A percentile compares a stretch with the other conserved stretches of the same genome.
Evolutionary conservation across 2,329 filamentous ascomycete genomes (phyloP).

Genomic region (Ophiosphaerella korrae): DNA sequence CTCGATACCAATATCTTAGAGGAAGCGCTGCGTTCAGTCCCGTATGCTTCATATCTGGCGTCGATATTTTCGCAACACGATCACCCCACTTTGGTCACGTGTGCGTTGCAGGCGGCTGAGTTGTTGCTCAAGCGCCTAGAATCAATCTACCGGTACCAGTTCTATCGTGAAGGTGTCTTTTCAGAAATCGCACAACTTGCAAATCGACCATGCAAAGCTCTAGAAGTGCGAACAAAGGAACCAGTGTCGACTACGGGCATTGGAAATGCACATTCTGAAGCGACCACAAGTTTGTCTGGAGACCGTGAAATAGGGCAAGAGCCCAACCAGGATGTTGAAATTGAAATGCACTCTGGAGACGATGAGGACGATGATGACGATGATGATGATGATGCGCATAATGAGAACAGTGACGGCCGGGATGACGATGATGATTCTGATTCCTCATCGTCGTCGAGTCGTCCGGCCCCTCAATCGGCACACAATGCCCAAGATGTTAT

Average conservation of each 20-base stretch:
- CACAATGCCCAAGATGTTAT: slow-evolving; percentile 73
- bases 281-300: slow-evolving; percentile 24
- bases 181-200: slow-evolving; percentile 85
- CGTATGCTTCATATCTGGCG: slow-evolving; percentile 93
- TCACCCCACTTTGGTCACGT: slow-evolving; percentile 83
- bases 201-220: slow-evolving; percentile 48
- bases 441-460: slow-evolving; percentile 60
- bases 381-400: slow-evolving; percentile 58
- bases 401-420: slow-evolving; percentile 65
- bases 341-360: slow-evolving; percentile 59
- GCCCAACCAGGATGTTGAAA: slow-evolving; percentile 58
- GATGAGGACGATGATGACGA: slow-evolving; percentile 60
- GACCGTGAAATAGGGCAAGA: slow-evolving; percentile 49
- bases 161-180: slow-evolving; percentile 96
- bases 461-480: slow-evolving; percentile 25
- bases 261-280: slow-evolving; percentile 32
- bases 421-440: slow-evolving; percentile 68
- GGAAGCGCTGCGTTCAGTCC: slow-evolving; percentile 83
- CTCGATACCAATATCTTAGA: slow-evolving; percentile 83
- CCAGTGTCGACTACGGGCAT: slow-evolving; percentile 28
- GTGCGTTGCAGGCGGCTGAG: slow-evolving; percentile 86
- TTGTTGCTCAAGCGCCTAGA: slow-evolving; percentile 83
- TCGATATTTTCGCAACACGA: slow-evolving; percentile 96
- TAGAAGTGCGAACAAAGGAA: slow-evolving; percentile 36
- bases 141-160: slow-evolving; percentile 90